Percentiles rank a stretch among this genome's conserved stretches.
Evolutionary conservation across 75 land plant genomes (phyloP).

Genomic region (Ceratopteris richardii): DNA sequence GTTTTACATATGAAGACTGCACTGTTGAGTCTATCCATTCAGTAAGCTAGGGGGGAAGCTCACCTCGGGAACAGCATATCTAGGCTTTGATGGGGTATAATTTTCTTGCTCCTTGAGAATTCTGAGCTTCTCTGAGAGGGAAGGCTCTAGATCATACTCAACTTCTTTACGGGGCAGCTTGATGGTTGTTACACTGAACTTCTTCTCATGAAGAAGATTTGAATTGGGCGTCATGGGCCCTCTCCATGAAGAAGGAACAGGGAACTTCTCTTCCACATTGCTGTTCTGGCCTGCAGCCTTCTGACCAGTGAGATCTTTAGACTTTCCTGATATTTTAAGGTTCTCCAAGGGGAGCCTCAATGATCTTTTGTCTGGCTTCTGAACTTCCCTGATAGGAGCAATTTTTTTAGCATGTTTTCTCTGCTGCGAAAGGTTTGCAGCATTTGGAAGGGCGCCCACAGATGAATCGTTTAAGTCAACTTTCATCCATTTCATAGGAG

Average conservation of each 20-base stretch:
- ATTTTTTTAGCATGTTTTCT: background rate
- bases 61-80: background rate
- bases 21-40: no score
- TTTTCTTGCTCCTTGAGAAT: conserved; percentile 3
- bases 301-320: background rate
- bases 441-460: background rate
- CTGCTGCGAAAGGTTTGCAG: background rate
- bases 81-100: conserved; percentile 1
- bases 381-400: conserved; percentile 2
- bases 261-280: background rate
- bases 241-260: background rate
- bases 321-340: conserved; percentile 2
- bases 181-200: conserved; percentile 6
- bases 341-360: conserved; percentile 8
- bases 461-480: background rate
- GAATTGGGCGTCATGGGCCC: background rate
- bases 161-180: background rate
- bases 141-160: background rate
- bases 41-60: no score
- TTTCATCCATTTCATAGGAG: conserved; percentile 10
- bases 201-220: conserved; percentile 6
- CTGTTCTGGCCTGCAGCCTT: background rate
- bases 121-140: conserved; percentile 2
- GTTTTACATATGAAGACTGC: no score
- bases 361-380: conserved; percentile 10